phyloP scores from a whole-genome alignment of 352 stramenopile genomes.

The Pythium folliculosum region DNA sequence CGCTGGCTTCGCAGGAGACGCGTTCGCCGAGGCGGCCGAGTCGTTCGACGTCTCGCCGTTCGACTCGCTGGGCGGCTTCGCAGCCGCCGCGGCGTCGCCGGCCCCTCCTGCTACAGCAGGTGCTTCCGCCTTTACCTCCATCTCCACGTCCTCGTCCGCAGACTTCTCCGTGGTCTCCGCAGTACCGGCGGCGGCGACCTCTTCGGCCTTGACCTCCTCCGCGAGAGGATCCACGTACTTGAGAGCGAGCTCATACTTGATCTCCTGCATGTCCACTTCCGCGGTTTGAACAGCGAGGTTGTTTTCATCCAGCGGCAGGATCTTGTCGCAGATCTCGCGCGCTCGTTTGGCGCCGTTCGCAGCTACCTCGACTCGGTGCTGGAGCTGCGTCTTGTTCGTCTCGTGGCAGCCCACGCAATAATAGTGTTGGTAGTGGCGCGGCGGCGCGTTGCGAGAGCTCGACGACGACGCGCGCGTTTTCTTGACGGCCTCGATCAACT shows the following conservation, averaged over 20 bases:
- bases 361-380: conserved; percentile 75
- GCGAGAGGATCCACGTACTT: conserved; percentile 53
- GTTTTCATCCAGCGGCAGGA: conserved; percentile 66
- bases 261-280: conserved; percentile 78
- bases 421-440: conserved; percentile 84
- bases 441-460: conserved; percentile 63
- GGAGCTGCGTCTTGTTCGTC: conserved; percentile 70
- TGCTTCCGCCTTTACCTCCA: conserved; percentile 25
- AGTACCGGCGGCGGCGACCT: conserved; percentile 21
- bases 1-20: conserved; percentile 24
- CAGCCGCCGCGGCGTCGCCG: neutral
- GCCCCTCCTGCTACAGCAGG: neutral
- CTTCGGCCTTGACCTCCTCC: conserved; percentile 18
- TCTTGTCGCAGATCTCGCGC: conserved; percentile 60
- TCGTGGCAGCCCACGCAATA: conserved; percentile 76
- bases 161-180: conserved; percentile 19
- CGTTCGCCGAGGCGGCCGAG: neutral
- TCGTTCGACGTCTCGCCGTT: conserved; percentile 17
- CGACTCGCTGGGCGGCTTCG: conserved; percentile 10
- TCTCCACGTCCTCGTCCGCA: conserved; percentile 16
- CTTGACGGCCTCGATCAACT: conserved; percentile 80
- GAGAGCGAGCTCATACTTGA: conserved; percentile 71
- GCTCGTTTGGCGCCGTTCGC: conserved; percentile 64
- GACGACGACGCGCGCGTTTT: conserved; percentile 66
- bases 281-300: conserved; percentile 56